Conservation (phyloP, 371 early-diverging fungal species). For the Rhizomucor miehei region DNA sequence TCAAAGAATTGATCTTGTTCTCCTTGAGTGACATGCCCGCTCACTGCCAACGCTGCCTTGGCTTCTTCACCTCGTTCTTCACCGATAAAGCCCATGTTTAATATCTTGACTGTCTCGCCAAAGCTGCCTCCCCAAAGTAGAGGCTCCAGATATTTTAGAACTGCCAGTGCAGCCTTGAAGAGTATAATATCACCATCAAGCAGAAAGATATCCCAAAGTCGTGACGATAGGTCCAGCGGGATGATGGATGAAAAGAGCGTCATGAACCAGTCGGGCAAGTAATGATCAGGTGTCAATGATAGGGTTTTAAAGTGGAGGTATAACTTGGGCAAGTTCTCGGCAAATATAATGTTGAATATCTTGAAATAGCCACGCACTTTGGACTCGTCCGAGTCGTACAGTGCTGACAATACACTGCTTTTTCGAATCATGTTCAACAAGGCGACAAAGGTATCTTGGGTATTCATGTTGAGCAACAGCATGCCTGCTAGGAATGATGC, state of each 20-base stretch:
- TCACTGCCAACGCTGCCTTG: slow-evolving; percentile 45
- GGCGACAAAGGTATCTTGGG: slow-evolving; percentile 30
- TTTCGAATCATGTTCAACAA: slow-evolving; percentile 36
- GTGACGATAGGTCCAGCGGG: slow-evolving; percentile 42
- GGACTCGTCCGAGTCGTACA: slow-evolving; percentile 36
- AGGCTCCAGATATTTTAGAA: slow-evolving; percentile 47
- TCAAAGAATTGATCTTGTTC: slow-evolving; percentile 49
- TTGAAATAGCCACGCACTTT: slow-evolving; percentile 46
- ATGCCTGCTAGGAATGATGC: slow-evolving; percentile 50
- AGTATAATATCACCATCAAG: slow-evolving; percentile 47
- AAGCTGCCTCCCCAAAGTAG: slow-evolving; percentile 50
- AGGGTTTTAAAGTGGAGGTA: slow-evolving; percentile 50
- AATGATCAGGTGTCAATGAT: slow-evolving; percentile 47
- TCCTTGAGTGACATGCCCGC: slow-evolving; percentile 44
- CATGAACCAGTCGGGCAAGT: slow-evolving; percentile 51
- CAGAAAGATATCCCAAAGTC: slow-evolving; percentile 50
- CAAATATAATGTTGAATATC: slow-evolving; percentile 49
- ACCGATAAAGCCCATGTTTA: slow-evolving; percentile 26
- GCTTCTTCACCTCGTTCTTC: slow-evolving; percentile 22
- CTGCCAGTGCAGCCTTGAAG: slow-evolving; percentile 44
- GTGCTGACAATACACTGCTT: slow-evolving; percentile 34
- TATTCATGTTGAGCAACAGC: slow-evolving; percentile 42
- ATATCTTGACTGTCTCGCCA: slow-evolving; percentile 41
- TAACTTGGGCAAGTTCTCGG: slow-evolving; percentile 48
- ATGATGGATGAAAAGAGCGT: slow-evolving; percentile 47